Evolutionary conservation across 768 basidiomycete genomes (phyloP), one percentile per base, ranked within the genome.

Genomic region (Suillus americanus): DNA sequence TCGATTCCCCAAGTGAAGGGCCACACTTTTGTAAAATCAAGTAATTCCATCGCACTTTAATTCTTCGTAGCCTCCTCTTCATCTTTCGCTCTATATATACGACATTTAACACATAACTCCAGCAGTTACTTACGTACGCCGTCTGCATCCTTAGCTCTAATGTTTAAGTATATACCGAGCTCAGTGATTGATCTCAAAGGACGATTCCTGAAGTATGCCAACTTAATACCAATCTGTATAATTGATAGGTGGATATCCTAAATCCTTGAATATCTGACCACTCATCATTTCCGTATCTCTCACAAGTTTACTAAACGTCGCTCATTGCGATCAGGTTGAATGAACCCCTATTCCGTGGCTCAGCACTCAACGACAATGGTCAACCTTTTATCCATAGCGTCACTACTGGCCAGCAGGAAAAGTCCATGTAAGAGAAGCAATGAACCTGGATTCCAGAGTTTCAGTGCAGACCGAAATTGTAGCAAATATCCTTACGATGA

Each of bases 181-280:
- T 14, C 13, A 3, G 50, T 28, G 23, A 40, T 40, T 41, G 40
- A 40, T 35, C 65, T 67, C 69, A 18, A 68, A 72, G 64, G 69
- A 74, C 60, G 37, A 60, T 59, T 48, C 60, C 65, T 74, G 73
- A 73, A 68, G 67, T 68, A 75, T 74, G 67, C 16, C 41, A 20
- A 43, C 20, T 20, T 23, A 18, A 14, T 50, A 25, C 50, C 46
- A 48, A 28, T 25, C 48, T 50, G 14, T 25, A 2, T n/a, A n/a
- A 48, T 14, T 14, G 10, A 23, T n/a, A 23, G 45, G 12, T 23
- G 14, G 25, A 25, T 25, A 9, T 28, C 23, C 2, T 0, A 50
- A 13, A 10, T 14, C 23, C 13, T 25, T 13, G 46, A 13, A 48
- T 48, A 48, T 25, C 13, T 23, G 13, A 14, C 46, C 2, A 2